Conservation (phyloP, 2,329 filamentous ascomycete species). For the Ilyonectria mors-panacis region DNA sequence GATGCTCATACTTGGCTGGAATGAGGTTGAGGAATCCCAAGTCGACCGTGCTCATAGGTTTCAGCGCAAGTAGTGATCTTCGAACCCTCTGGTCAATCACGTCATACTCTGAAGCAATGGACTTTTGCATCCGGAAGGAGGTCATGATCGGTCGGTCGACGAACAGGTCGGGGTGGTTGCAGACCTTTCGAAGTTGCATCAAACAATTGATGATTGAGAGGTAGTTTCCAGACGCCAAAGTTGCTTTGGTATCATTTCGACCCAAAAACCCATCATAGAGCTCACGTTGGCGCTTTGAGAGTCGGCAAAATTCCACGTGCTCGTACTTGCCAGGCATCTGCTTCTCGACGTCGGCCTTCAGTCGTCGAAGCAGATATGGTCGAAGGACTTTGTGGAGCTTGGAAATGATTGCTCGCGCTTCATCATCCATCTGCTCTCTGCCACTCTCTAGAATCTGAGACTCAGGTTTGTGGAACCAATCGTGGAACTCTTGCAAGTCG, state of each 20-base stretch:
- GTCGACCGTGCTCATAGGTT: conserved; percentile 76
- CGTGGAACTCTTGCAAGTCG: conserved; percentile 94
- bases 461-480: conserved; percentile 95
- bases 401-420: conserved; percentile 90
- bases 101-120: conserved; percentile 81
- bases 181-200: conserved; percentile 97
- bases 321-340: conserved; percentile 99
- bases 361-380: conserved; percentile 88
- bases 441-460: conserved; percentile 97
- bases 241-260: conserved; percentile 89
- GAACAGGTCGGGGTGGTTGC: conserved; percentile 98
- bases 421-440: conserved; percentile 92
- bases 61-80: conserved; percentile 72
- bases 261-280: conserved; percentile 97
- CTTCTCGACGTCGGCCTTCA: conserved; percentile 98
- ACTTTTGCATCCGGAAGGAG: conserved; percentile 91
- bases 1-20: conserved; percentile 77
- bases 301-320: conserved; percentile 93
- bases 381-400: conserved; percentile 95
- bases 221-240: conserved; percentile 92
- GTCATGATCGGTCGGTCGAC: conserved; percentile 97
- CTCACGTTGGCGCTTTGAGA: conserved; percentile 95
- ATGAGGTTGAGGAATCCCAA: conserved; percentile 85
- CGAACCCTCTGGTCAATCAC: conserved; percentile 80
- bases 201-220: conserved; percentile 98